Evolutionary conservation across 257 asterid species (phyloP).

Genomic region (Lithospermum erythrorhizon): DNA sequence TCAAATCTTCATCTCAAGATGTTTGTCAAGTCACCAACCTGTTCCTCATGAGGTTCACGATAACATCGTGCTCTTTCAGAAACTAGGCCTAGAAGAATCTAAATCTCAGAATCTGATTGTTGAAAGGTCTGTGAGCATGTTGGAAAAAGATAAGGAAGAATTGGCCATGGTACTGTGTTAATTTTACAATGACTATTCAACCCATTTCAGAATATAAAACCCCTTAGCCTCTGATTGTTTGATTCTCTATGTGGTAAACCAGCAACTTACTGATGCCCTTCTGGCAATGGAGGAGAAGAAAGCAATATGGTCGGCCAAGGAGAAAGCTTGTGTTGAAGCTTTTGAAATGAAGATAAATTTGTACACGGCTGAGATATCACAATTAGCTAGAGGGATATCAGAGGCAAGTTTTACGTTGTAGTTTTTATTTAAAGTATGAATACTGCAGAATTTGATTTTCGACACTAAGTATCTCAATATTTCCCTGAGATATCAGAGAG

Average conservation of each 20-base stretch:
- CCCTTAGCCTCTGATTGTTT: slow-evolving; percentile 7
- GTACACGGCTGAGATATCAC: slow-evolving; percentile 38
- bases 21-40: not conserved
- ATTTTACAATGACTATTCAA: not conserved
- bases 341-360: slow-evolving; percentile 42
- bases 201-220: not conserved
- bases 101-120: slow-evolving; percentile 22
- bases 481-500: not conserved
- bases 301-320: slow-evolving; percentile 86
- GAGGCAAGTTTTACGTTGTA: slow-evolving; percentile 39
- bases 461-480: not conserved
- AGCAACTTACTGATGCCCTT: slow-evolving; percentile 93
- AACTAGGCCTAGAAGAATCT: slow-evolving; percentile 47
- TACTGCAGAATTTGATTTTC: not conserved
- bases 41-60: slow-evolving; percentile 10
- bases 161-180: slow-evolving; percentile 50
- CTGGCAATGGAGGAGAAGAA: slow-evolving; percentile 86
- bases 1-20: slow-evolving; percentile 5
- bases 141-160: slow-evolving; percentile 73
- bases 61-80: slow-evolving; percentile 27
- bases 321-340: slow-evolving; percentile 67
- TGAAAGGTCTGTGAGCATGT: slow-evolving; percentile 35
- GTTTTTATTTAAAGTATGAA: not conserved
- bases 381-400: slow-evolving; percentile 37
- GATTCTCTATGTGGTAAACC: slow-evolving; percentile 19